These are phyloP conservation scores for Trichophyton schoenleinii DNA, from an alignment of 2,329 filamentous ascomycete genomes.

Conservation along the genomic window DNA sequence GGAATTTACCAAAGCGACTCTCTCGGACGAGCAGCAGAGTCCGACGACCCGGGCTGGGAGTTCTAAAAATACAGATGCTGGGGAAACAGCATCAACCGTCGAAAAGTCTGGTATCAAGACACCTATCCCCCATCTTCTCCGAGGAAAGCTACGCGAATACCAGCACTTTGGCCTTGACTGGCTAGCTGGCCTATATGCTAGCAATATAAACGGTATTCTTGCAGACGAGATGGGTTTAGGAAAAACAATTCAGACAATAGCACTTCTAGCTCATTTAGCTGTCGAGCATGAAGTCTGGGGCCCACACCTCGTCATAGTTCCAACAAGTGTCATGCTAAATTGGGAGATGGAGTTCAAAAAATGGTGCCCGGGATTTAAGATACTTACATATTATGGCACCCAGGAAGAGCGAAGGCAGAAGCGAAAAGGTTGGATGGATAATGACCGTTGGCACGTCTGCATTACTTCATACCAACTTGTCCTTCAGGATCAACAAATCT, in stretches of 20 bases:
- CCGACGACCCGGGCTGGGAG: not conserved
- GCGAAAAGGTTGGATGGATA: conserved; percentile 82
- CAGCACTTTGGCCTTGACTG: conserved; percentile 96
- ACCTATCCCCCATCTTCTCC: conserved; percentile 66
- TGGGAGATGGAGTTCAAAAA: conserved; percentile 99
- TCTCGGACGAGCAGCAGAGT: not conserved
- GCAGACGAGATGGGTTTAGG: conserved; percentile 98
- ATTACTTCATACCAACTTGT: conserved; percentile 97
- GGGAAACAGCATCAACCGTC: not conserved
- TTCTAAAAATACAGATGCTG: not conserved
- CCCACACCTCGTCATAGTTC: conserved; percentile 87
- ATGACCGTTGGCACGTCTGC: conserved; percentile 91
- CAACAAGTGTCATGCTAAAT: conserved; percentile 96
- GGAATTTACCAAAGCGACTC: not conserved
- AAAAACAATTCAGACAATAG: conserved; percentile 97
- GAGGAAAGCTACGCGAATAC: conserved; percentile 85
- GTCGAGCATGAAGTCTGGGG: conserved; percentile 88
- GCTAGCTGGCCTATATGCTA: conserved; percentile 84
- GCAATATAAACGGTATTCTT: conserved; percentile 87
- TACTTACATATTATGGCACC: conserved; percentile 89
- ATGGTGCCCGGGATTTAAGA: conserved; percentile 92
- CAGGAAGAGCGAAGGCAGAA: conserved; percentile 87
- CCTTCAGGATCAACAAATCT: conserved; percentile 82
- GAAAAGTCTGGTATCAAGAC: conserved; percentile 39
- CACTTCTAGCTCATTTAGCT: conserved; percentile 81